These are phyloP conservation scores for Liriodendron chinense DNA, from an alignment of 164 flowering plant species.

Conservation along the genomic window DNA sequence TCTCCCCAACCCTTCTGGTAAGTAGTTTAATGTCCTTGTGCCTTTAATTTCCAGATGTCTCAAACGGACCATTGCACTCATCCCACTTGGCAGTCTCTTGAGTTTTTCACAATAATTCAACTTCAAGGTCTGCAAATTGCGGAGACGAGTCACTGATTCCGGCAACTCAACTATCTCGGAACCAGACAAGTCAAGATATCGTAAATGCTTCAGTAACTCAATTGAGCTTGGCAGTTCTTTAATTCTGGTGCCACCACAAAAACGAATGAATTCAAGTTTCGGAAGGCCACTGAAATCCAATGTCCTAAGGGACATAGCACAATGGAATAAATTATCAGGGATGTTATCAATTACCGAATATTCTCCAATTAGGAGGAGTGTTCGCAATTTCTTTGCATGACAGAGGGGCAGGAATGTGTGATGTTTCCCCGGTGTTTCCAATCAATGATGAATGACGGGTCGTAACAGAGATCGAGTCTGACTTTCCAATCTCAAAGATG, in stretches of 20 bases:
- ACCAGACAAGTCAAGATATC: conserved; percentile 3
- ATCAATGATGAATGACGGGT: neutral
- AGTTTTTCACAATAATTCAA: conserved; percentile 4
- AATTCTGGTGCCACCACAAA: too few species aligned
- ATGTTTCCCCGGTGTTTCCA: neutral
- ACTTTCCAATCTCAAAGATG: neutral
- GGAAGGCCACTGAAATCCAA: conserved; percentile 12
- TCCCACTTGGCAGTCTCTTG: neutral
- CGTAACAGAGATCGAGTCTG: neutral
- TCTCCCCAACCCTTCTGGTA: conserved; percentile 1
- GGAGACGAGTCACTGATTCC: conserved; percentile 10
- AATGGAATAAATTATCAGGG: neutral
- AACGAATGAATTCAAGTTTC: too few species aligned
- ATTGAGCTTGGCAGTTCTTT: conserved; percentile 1
- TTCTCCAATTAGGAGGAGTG: neutral
- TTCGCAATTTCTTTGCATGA: neutral
- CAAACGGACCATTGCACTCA: neutral
- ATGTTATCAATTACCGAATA: neutral
- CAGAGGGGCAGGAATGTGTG: neutral
- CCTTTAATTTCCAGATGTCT: conserved; percentile 4
- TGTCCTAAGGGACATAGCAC: neutral
- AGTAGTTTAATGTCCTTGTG: neutral
- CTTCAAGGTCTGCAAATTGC: conserved; percentile 6
- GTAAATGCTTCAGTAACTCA: conserved; percentile 4
- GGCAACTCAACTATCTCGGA: conserved; percentile 11